These are phyloP conservation scores for Bothriochloa decipiens DNA, from an alignment of 176 grass and related monocot species.

Conservation along the genomic window DNA sequence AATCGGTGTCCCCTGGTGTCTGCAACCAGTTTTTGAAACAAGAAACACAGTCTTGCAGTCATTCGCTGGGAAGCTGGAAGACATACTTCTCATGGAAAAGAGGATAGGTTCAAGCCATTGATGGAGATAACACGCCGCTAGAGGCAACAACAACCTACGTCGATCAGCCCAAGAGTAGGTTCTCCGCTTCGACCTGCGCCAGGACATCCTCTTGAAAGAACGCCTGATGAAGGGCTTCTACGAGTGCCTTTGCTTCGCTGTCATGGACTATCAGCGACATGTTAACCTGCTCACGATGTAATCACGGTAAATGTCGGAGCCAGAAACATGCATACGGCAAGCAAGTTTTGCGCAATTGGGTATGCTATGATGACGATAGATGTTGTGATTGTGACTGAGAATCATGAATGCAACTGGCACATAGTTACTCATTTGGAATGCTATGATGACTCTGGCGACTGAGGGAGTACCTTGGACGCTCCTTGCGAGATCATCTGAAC, in stretches of 20 bases:
- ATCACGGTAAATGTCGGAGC: not conserved
- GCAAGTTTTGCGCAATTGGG: not conserved
- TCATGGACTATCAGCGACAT: conserved; percentile 95
- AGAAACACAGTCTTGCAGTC: not conserved
- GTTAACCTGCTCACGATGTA: conserved; percentile 63
- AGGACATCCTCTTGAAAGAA: conserved; percentile 72
- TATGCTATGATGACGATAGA: too few relatives aligned
- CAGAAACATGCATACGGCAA: not conserved
- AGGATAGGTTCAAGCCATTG: not conserved
- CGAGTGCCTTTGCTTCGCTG: conserved; percentile 66
- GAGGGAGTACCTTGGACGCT: conserved; percentile 75
- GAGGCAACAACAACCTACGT: too few relatives aligned
- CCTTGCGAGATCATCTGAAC: conserved; percentile 99
- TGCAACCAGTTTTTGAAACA: too few relatives aligned
- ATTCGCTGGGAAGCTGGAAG: not conserved
- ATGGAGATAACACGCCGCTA: not conserved
- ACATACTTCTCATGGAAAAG: not conserved
- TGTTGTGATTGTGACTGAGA: not conserved
- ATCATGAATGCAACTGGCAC: not conserved
- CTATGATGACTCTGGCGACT: not conserved
- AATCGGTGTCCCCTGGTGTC: too few relatives aligned
- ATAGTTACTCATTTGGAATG: not conserved
- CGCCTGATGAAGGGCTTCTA: conserved; percentile 64
- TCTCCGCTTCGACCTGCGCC: conserved; percentile 31
- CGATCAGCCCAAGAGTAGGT: not conserved